Evolutionary conservation across 1,284 basidiomycete species (phyloP).

Genomic region (Puccinia coronata): DNA sequence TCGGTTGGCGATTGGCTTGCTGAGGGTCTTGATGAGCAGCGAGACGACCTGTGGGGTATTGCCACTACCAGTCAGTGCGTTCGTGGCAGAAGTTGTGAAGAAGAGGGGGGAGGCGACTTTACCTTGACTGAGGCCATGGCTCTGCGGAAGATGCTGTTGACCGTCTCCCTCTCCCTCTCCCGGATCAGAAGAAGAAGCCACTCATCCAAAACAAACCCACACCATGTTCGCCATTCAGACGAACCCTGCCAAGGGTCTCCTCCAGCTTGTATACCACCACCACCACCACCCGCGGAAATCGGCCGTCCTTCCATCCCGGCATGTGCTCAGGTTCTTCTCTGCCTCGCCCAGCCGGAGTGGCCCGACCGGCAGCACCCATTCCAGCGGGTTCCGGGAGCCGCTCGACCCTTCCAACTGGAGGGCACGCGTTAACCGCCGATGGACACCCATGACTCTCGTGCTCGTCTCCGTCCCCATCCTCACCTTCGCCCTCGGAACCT

Average conservation of each 20-base stretch:
- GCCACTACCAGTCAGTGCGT: neutral
- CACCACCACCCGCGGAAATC: neutral
- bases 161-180: too few species aligned
- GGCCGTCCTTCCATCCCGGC: neutral
- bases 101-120: neutral
- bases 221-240: too few species aligned
- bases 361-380: neutral
- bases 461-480: conserved; percentile 85
- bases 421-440: conserved; percentile 58
- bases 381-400: conserved; percentile 24
- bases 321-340: neutral
- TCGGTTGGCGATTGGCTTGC: conserved; percentile 39
- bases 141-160: neutral
- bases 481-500: conserved; percentile 86
- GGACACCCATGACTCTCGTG: conserved; percentile 65
- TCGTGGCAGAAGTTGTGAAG: neutral
- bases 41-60: conserved; percentile 13
- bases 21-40: conserved; percentile 36
- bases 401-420: conserved; percentile 41
- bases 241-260: neutral
- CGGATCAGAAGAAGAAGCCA: neutral
- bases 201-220: too few species aligned
- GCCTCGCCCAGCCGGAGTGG: neutral
- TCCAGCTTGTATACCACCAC: neutral
- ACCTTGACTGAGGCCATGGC: conserved; percentile 13